Conservation (phyloP, 2,329 filamentous ascomycete species). For the Fusarium gaditjirri region DNA sequence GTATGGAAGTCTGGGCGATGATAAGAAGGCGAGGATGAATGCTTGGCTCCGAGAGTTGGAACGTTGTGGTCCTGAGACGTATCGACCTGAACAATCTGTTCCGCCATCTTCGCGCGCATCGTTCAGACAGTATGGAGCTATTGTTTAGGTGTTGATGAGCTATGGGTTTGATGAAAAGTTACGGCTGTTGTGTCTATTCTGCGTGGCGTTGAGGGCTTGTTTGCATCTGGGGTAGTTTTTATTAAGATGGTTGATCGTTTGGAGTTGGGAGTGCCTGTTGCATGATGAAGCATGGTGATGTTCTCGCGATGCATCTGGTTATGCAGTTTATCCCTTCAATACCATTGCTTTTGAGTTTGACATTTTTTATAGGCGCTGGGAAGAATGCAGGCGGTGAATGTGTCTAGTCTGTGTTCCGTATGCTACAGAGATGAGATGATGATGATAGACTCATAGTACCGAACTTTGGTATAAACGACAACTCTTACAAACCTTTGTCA, state of each 20-base stretch:
- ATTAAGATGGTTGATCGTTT: neutral
- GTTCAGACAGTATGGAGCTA: conserved; percentile 25
- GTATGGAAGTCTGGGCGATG: conserved; percentile 39
- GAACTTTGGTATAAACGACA: fast-evolving
- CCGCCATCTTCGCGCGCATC: conserved; percentile 32
- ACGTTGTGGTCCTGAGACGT: conserved; percentile 14
- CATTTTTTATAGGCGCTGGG: fast-evolving
- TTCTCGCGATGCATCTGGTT: conserved; percentile 5
- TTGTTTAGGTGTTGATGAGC: conserved; percentile 6
- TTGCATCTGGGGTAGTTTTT: neutral
- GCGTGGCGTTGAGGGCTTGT: conserved; percentile 22
- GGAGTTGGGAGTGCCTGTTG: conserved; percentile 11
- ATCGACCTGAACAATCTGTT: conserved; percentile 30
- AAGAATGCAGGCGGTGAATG: neutral
- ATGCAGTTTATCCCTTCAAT: conserved; percentile 11
- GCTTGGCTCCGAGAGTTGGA: conserved; percentile 48
- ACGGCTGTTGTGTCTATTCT: neutral
- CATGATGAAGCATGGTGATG: neutral
- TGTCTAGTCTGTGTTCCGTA: no score
- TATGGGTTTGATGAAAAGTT: conserved; percentile 7
- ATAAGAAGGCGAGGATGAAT: conserved; percentile 47
- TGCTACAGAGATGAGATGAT: no score
- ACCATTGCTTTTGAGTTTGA: neutral
- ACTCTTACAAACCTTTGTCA: neutral
- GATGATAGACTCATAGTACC: neutral